Evolutionary conservation across 2,329 filamentous ascomycete species (phyloP), one percentile per base, ranked within the genome.

Genomic region (Aspergillus arachidicola): DNA sequence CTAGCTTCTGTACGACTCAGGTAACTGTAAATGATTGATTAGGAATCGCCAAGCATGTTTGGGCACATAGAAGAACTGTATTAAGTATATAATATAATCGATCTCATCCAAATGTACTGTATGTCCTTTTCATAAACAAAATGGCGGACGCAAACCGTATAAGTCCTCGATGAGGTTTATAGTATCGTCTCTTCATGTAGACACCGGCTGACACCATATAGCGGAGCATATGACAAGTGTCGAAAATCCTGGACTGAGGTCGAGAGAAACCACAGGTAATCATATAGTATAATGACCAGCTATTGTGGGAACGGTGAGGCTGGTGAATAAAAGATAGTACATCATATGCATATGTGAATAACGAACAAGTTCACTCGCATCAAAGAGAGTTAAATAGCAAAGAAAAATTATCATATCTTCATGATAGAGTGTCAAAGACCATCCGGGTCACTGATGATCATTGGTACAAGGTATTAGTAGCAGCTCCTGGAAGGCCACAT

Each of bases 151-250:
- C 19, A 58, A 21, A 50, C 16, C 16, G n/a, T 19, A 46, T 32
- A 51, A 45, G 10, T 10, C 46, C 11, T 21, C 32, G 30, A 53
- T 32, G 10, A 43, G 6, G 30, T 23, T 19, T 45, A 45, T 21
- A 34, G 43, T n/a, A 26, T 45, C 58, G 28, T 59, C 30, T 32
- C 26, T 59, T 59, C 58, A 59, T 59, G 23, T 59, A 59, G 57
- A 28, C 48, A 53, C 34, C 45, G 32, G 28, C 28, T 45, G 10
- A 23, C 28, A 59, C 16, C 1, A 11, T 54, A 34, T 11, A 51
- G 26, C 7, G 21, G 48, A 9, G 16, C 28, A 34, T n/a, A 34
- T 12, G 4, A 11, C 28, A 21, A 51, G 19, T 30, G 28, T 6
- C n/a, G 16, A 34, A 21, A 2, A 48, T 48, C 23, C 12, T 23